Percentiles rank a stretch among this genome's conserved stretches.
Evolutionary conservation across 2,329 filamentous ascomycete species (phyloP).

Genomic region (Botryotinia globosa): DNA sequence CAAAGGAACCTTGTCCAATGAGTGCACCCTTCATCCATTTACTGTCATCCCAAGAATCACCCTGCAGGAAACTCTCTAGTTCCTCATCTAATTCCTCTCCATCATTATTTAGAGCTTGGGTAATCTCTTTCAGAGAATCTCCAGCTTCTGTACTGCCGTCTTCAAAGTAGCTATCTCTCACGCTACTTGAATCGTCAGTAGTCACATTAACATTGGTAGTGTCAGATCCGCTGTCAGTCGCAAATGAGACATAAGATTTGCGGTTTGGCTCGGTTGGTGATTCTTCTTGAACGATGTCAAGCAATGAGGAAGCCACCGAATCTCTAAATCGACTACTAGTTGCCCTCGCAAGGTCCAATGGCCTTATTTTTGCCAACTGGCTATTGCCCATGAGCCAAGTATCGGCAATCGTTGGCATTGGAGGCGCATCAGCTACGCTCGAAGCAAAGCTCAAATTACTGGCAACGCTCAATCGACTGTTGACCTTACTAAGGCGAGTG

Average conservation of each 20-base stretch:
- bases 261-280: slow-evolving; percentile 79
- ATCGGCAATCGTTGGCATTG: slow-evolving; percentile 93
- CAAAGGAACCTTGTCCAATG: slow-evolving; percentile 96
- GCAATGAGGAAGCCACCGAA: slow-evolving; percentile 82
- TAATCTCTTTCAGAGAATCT: slow-evolving; percentile 79
- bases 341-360: slow-evolving; percentile 44
- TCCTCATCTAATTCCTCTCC: slow-evolving; percentile 90
- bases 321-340: slow-evolving; percentile 65
- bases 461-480: slow-evolving; percentile 87
- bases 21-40: slow-evolving; percentile 99
- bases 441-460: slow-evolving; percentile 93
- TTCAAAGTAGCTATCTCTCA: slow-evolving; percentile 79
- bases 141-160: slow-evolving; percentile 67
- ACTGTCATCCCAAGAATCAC: slow-evolving; percentile 92
- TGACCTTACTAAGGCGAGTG: slow-evolving; percentile 85
- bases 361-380: slow-evolving; percentile 50
- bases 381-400: slow-evolving; percentile 73
- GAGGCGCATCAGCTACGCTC: slow-evolving; percentile 87
- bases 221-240: slow-evolving; percentile 63
- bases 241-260: slow-evolving; percentile 88
- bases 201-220: slow-evolving; percentile 67
- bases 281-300: slow-evolving; percentile 89
- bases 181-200: slow-evolving; percentile 70
- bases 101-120: slow-evolving; percentile 81
- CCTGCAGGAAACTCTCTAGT: slow-evolving; percentile 82